Percentiles rank a stretch among this genome's conserved stretches.
These are phyloP conservation scores for Kodamaea sp. DNA, from an alignment of 1,139 yeast genomes.

Conservation along the genomic window DNA sequence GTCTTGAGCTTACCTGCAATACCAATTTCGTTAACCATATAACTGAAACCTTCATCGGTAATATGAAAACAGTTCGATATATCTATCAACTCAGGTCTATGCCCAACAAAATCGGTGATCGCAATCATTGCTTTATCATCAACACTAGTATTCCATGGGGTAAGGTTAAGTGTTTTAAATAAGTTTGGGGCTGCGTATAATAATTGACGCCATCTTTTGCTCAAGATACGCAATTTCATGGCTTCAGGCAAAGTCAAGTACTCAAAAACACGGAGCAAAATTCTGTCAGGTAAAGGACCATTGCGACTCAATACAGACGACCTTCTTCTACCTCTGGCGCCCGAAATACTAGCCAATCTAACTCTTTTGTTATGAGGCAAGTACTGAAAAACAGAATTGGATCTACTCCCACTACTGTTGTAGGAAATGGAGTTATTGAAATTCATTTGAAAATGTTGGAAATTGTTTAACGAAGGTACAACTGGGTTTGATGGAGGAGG, in stretches of 20 bases:
- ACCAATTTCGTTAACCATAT: slow-evolving; percentile 68
- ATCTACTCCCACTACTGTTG: slow-evolving; percentile 1
- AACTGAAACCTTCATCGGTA: slow-evolving; percentile 70
- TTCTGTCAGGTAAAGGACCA: slow-evolving; percentile 57
- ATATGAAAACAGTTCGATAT: slow-evolving; percentile 73
- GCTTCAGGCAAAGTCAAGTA: slow-evolving; percentile 51
- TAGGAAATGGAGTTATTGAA: slow-evolving; percentile 2
- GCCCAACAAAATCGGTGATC: slow-evolving; percentile 67
- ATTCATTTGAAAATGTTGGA: slow-evolving; percentile 18
- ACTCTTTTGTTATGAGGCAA: slow-evolving; percentile 52
- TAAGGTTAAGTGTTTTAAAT: slow-evolving; percentile 49
- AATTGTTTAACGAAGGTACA: slow-evolving; percentile 30
- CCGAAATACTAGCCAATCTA: slow-evolving; percentile 36
- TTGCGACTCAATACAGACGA: slow-evolving; percentile 51
- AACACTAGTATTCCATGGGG: slow-evolving; percentile 57
- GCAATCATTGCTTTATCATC: slow-evolving; percentile 54
- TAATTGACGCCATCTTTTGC: slow-evolving; percentile 65
- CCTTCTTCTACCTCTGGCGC: slow-evolving; percentile 43
- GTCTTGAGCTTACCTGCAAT: slow-evolving; percentile 54
- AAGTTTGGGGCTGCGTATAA: slow-evolving; percentile 54
- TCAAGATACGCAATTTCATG: slow-evolving; percentile 54
- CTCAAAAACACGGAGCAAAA: slow-evolving; percentile 51
- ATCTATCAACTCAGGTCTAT: slow-evolving; percentile 58
- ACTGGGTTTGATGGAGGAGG: slow-evolving; percentile 39
- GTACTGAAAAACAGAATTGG: slow-evolving; percentile 38